Base-by-base conservation (phyloP, 2,329 filamentous ascomycete genomes). In the Didymella glomerata region DNA sequence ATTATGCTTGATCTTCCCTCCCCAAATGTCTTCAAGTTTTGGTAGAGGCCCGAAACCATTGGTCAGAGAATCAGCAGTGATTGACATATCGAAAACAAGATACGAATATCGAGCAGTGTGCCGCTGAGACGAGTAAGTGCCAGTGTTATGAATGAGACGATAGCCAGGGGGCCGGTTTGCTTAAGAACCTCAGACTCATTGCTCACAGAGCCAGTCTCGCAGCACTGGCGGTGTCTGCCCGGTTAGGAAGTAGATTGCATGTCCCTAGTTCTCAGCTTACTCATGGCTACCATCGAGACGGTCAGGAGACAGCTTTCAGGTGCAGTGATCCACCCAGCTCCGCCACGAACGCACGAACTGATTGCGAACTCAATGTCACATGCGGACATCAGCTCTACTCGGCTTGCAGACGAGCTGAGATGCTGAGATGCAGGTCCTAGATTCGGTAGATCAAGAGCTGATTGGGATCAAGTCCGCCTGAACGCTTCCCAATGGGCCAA, bases 21-120 rank as follows among this genome's bases (percentile, higher is more conserved):
- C 36, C 13, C 55, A 24, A 11, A 60, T 48, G 7, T 55, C 52
- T 2, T 24, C 52, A 1, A 56, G 44, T 10, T n/a, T 30, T 10
- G 57, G 57, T 16, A 60, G 7, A 10, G 36, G 47, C 3, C 57
- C 27, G 11, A 48, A 49, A 7, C 47, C 57, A 25, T 60, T 55
- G 11, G 36, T 22, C 27, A 48, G 13, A 30, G 28, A 45, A 2
- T 34, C 8, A 9, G 51, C 36, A 8, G 48, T 14, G n/a, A 60
- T 34, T 11, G 57, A 60, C 57, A 60, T 60, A 9, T 9, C 16
- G 28, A 16, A 45, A 14, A 27, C 25, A 9, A 18, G 20, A 10
- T 40, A 27, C 30, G 25, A 25, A 25, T 25, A 25, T 7, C 24
- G 24, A 25, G 24, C 24, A 25, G 24, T 25, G 24, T 25, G 6